Evolutionary conservation across 805 yeast species (phyloP).

Genomic region (Candida taoyuanica): DNA sequence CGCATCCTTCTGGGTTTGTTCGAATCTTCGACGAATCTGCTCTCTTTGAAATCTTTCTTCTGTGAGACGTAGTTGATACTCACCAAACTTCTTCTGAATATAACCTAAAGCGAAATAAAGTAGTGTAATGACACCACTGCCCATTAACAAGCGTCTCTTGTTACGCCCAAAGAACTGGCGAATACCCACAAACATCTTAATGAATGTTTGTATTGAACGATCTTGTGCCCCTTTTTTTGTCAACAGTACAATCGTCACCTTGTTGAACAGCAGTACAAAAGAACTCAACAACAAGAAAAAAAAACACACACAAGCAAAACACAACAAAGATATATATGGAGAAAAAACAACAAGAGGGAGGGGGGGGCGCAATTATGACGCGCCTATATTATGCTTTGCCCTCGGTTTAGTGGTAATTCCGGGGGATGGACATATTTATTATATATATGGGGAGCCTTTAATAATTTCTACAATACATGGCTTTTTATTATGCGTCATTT

Average conservation of each 20-base stretch:
- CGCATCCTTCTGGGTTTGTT: conserved; percentile 90
- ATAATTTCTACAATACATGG: too few species aligned
- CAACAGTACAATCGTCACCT: too few species aligned
- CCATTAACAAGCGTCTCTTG: conserved; percentile 33
- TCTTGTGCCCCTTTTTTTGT: too few species aligned
- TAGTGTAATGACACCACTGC: conserved; percentile 37
- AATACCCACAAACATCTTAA: conserved; percentile 23
- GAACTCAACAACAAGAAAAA: too few species aligned
- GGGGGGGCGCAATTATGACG: neutral
- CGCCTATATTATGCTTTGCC: too few species aligned
- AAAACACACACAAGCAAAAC: too few species aligned
- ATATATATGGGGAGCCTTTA: too few species aligned
- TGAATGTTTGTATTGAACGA: too few species aligned
- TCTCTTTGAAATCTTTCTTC: conserved; percentile 60
- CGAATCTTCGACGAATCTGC: conserved; percentile 74
- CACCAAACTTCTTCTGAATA: conserved; percentile 40
- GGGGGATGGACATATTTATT: neutral
- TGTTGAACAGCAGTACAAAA: too few species aligned
- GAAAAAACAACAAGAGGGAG: neutral
- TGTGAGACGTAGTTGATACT: conserved; percentile 46
- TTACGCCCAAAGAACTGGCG: conserved; percentile 38
- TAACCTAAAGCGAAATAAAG: conserved; percentile 41
- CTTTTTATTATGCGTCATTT: too few species aligned
- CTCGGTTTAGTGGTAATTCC: too few species aligned
- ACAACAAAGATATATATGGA: neutral